Conservation (phyloP, 306 rosid genomes). For the Vigna hirtella region DNA sequence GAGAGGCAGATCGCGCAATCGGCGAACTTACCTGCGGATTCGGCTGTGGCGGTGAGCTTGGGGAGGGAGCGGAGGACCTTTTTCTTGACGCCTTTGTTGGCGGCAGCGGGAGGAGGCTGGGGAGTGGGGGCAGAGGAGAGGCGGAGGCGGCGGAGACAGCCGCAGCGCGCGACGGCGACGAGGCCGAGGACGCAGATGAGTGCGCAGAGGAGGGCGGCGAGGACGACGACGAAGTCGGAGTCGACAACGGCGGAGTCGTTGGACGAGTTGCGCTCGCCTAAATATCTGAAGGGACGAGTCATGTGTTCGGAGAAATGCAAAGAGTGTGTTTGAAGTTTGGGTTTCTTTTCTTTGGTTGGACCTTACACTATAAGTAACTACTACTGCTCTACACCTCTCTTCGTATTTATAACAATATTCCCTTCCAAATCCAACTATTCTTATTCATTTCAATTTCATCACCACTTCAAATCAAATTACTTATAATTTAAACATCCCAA, state of each 20-base stretch:
- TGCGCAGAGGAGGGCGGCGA: slow-evolving; percentile 87
- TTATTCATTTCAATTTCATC: neutral
- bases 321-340: neutral
- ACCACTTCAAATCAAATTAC: neutral
- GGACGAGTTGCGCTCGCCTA: slow-evolving; percentile 60
- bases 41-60: slow-evolving; percentile 62
- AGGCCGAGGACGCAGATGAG: slow-evolving; percentile 81
- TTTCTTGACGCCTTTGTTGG: slow-evolving; percentile 82
- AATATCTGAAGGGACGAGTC: slow-evolving; percentile 66
- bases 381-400: slow-evolving; percentile 9
- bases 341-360: slow-evolving; percentile 9
- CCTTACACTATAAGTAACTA: slow-evolving; percentile 31
- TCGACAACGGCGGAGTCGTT: slow-evolving; percentile 43
- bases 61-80: slow-evolving; percentile 78
- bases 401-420: neutral
- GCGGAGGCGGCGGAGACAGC: slow-evolving; percentile 73
- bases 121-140: slow-evolving; percentile 19
- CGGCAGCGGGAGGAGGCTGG: slow-evolving; percentile 43
- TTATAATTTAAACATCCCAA: too few relatives aligned
- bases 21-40: slow-evolving; percentile 56
- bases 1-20: slow-evolving; percentile 81
- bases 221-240: slow-evolving; percentile 73
- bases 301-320: slow-evolving; percentile 41
- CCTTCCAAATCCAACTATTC: too few relatives aligned
- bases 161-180: slow-evolving; percentile 75